Conservation (phyloP, 495 filamentous ascomycete genomes). For the Daldinia loculata region DNA sequence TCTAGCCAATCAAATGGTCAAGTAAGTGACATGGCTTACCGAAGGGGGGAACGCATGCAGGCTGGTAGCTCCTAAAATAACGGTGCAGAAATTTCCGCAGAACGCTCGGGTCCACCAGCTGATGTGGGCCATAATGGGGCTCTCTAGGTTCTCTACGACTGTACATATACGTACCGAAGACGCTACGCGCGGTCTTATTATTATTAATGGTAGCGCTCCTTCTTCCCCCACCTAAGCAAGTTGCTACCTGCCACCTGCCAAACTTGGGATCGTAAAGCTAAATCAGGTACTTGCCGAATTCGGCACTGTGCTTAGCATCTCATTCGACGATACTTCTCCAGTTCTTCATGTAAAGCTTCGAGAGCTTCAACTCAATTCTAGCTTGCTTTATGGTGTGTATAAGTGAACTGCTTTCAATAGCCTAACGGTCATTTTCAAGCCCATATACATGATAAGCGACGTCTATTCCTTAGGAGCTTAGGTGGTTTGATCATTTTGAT, state of each 20-base stretch:
- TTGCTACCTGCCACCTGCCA: slow-evolving; percentile 35
- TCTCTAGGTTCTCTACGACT: background rate
- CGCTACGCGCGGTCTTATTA: slow-evolving; percentile 35
- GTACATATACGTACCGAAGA: slow-evolving; percentile 34
- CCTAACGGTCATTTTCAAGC: too few species aligned
- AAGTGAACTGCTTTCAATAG: background rate
- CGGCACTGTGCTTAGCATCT: slow-evolving; percentile 39
- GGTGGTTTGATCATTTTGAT: background rate
- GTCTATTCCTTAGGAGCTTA: background rate
- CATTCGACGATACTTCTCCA: slow-evolving; percentile 20
- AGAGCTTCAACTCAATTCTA: background rate
- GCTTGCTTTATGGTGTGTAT: background rate
- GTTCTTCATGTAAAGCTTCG: background rate
- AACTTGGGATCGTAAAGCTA: slow-evolving; percentile 15
- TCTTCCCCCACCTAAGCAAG: slow-evolving; percentile 23
- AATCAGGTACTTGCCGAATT: slow-evolving; percentile 41
- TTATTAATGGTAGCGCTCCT: slow-evolving; percentile 9
- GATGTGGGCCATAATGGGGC: slow-evolving; percentile 2
- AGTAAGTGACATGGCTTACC: slow-evolving; percentile 35
- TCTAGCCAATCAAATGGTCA: slow-evolving; percentile 19
- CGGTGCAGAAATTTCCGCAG: slow-evolving; percentile 46
- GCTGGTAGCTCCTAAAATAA: slow-evolving; percentile 40
- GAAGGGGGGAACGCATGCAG: slow-evolving; percentile 42
- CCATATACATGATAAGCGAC: background rate
- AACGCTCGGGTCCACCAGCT: slow-evolving; percentile 24